Conservation (phyloP, 768 basidiomycete genomes). For the Holtermannia corniformis region DNA sequence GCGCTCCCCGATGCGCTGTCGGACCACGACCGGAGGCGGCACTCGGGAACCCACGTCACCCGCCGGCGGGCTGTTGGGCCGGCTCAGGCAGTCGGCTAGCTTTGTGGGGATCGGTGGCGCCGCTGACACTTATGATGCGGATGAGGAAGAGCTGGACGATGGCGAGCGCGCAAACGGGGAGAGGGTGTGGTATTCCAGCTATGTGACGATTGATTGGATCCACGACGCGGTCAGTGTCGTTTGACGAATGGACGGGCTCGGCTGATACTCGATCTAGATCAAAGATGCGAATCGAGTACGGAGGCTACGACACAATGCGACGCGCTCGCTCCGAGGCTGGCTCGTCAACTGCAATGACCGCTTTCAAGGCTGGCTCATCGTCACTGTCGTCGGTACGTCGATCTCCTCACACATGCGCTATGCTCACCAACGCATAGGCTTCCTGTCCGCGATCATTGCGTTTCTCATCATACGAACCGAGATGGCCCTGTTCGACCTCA, state of each 20-base stretch:
- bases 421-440: conserved; percentile 40
- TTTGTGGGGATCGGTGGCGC: conserved; percentile 22
- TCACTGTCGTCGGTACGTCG: conserved; percentile 60
- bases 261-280: conserved; percentile 46
- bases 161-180: conserved; percentile 73
- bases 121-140: conserved; percentile 17
- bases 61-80: conserved; percentile 13
- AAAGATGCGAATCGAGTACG: conserved; percentile 80
- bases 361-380: conserved; percentile 77
- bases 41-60: conserved; percentile 1
- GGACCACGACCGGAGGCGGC: no score
- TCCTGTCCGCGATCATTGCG: conserved; percentile 73
- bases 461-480: conserved; percentile 79
- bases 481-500: conserved; percentile 80
- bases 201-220: conserved; percentile 88
- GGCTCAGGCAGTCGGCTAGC: conserved; percentile 25
- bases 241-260: conserved; percentile 6
- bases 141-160: conserved; percentile 31
- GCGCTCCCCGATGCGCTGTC: neutral
- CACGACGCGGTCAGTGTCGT: conserved; percentile 61
- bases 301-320: conserved; percentile 51
- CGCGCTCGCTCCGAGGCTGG: conserved; percentile 56
- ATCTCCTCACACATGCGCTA: neutral
- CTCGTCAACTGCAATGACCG: conserved; percentile 60
- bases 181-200: conserved; percentile 48